Percentiles rank a stretch among this genome's conserved stretches.
phyloP scores from a whole-genome alignment of 495 filamentous ascomycete genomes.

The Penicillium riverlandense region DNA sequence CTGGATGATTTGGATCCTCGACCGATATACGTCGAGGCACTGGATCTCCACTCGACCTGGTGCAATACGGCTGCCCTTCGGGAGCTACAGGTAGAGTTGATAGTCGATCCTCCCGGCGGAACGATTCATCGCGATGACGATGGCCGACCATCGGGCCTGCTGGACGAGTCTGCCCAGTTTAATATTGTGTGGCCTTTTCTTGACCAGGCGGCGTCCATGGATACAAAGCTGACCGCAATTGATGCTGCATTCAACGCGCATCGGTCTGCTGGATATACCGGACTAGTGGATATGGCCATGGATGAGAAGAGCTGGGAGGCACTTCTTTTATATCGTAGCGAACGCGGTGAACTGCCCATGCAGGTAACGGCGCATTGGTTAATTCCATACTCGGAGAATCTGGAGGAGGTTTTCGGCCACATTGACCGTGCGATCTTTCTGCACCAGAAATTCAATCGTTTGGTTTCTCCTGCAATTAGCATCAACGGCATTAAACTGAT shows the following conservation, averaged over 20 bases:
- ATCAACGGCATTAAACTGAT: constrained; percentile 54
- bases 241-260: constrained; percentile 6
- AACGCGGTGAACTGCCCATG: constrained; percentile 27
- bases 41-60: constrained; percentile 58
- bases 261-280: constrained; percentile 26
- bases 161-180: constrained; percentile 51
- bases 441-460: constrained; percentile 29
- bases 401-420: constrained; percentile 35
- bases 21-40: constrained; percentile 54
- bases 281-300: constrained; percentile 56
- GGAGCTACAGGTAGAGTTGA: constrained; percentile 42
- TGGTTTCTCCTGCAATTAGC: constrained; percentile 39
- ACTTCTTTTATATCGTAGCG: constrained; percentile 29
- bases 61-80: constrained; percentile 47
- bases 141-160: constrained; percentile 43
- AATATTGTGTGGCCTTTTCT: constrained; percentile 55
- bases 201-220: constrained; percentile 39
- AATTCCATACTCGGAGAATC: constrained; percentile 36
- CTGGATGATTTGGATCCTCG: constrained; percentile 45
- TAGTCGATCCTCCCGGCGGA: constrained; percentile 47
- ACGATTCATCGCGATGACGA: constrained; percentile 42
- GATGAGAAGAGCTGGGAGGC: constrained; percentile 49
- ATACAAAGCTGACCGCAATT: constrained; percentile 42
- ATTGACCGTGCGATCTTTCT: constrained; percentile 48
- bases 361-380: constrained; percentile 53